Percentiles rank a stretch among this genome's conserved stretches.
Conservation (phyloP, 1,284 basidiomycete species). For the Austroboletus niveus region DNA sequence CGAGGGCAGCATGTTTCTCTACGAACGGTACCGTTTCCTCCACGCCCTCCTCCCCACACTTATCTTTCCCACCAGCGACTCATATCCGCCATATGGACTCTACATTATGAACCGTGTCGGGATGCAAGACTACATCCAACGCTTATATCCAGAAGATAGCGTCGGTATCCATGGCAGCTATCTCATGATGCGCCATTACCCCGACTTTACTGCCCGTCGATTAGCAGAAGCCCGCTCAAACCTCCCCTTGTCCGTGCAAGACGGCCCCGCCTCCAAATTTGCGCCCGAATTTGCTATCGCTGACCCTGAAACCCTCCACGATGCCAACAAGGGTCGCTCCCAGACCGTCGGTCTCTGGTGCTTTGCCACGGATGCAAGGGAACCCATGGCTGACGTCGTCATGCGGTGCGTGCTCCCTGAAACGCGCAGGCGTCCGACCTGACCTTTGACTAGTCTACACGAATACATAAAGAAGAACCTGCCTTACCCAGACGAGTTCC, state of each 20-base stretch:
- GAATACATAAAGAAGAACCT: constrained; percentile 59
- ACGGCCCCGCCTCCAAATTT: constrained; percentile 45
- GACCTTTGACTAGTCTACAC: constrained; percentile 48
- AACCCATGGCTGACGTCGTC: constrained; percentile 68
- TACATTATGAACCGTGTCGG: constrained; percentile 87
- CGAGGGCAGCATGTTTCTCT: constrained; percentile 89
- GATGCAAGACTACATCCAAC: constrained; percentile 79
- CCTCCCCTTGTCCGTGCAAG: constrained; percentile 29
- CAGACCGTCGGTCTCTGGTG: constrained; percentile 79
- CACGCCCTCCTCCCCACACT: background rate
- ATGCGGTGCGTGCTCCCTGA: constrained; percentile 44
- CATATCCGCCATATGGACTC: constrained; percentile 81
- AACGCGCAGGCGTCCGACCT: background rate
- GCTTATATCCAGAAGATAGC: constrained; percentile 77
- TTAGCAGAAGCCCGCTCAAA: constrained; percentile 34
- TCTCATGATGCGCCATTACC: constrained; percentile 74
- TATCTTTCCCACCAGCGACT: constrained; percentile 41
- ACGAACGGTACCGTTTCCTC: constrained; percentile 58
- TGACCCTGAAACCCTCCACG: constrained; percentile 39
- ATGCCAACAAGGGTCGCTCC: constrained; percentile 52
- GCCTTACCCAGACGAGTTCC: constrained; percentile 67
- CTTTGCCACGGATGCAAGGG: constrained; percentile 65
- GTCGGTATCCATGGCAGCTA: constrained; percentile 63
- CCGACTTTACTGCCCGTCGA: constrained; percentile 61
- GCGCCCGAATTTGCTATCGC: constrained; percentile 42